Evolutionary conservation across 805 yeast genomes (phyloP).

Genomic region (Cyberlindnera suaveolens): DNA sequence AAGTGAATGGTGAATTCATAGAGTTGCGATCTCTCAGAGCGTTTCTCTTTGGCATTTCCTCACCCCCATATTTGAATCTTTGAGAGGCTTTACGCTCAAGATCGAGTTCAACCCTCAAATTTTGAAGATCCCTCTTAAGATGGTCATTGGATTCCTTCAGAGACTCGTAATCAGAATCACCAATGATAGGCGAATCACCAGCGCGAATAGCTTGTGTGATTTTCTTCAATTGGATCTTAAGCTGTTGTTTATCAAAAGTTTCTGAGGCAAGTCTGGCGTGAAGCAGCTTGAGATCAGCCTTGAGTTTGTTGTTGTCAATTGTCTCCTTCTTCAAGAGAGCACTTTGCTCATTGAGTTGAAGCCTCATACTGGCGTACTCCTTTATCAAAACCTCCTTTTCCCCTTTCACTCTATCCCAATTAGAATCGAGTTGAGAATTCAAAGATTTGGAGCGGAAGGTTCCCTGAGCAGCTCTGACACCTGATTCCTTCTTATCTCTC

Average conservation of each 20-base stretch:
- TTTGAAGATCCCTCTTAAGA: slow-evolving; percentile 38
- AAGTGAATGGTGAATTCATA: slow-evolving; percentile 17
- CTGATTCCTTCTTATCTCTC: slow-evolving; percentile 18
- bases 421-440: slow-evolving; percentile 14
- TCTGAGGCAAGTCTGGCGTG: slow-evolving; percentile 64
- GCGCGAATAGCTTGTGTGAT: slow-evolving; percentile 16
- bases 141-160: slow-evolving; percentile 21
- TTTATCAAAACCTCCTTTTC: slow-evolving; percentile 23
- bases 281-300: slow-evolving; percentile 52
- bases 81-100: slow-evolving; percentile 44
- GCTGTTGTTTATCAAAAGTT: slow-evolving; percentile 48
- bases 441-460: slow-evolving; percentile 20
- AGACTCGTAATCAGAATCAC: slow-evolving; percentile 20
- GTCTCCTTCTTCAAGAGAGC: slow-evolving; percentile 43
- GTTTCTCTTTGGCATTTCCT: slow-evolving; percentile 34
- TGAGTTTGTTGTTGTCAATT: slow-evolving; percentile 36
- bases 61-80: slow-evolving; percentile 37
- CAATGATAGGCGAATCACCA: slow-evolving; percentile 17
- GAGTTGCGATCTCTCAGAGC: slow-evolving; percentile 20
- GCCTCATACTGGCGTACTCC: slow-evolving; percentile 42
- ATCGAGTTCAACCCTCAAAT: slow-evolving; percentile 41
- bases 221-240: slow-evolving; percentile 36
- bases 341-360: slow-evolving; percentile 46
- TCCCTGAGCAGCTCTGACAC: slow-evolving; percentile 20
- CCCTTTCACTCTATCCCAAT: slow-evolving; percentile 19